A percentile compares a stretch with the other conserved stretches of the same genome.
Conservation (phyloP, 2,329 filamentous ascomycete species). For the Periglandula ipomoeae region DNA sequence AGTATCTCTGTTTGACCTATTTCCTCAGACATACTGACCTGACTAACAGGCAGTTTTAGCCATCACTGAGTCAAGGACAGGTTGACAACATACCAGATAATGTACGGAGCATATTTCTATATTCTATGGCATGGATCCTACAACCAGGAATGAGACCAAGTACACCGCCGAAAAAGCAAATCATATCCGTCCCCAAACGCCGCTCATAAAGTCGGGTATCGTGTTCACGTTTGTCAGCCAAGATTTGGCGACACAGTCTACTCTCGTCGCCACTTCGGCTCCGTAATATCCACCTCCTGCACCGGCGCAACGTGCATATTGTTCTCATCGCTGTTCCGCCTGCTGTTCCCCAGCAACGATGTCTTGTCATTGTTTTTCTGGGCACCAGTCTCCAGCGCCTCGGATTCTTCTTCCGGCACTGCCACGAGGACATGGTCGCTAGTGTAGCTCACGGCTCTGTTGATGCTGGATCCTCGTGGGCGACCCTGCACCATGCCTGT, state of each 20-base stretch:
- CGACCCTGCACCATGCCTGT: constrained; percentile 11
- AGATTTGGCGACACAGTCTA: too few relatives aligned
- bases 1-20: too few relatives aligned
- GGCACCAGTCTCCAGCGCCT: constrained; percentile 3
- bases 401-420: constrained; percentile 30
- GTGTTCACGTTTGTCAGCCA: too few relatives aligned
- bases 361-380: constrained; percentile 6
- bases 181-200: neutral
- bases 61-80: too few relatives aligned
- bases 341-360: constrained; percentile 12
- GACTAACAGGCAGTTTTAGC: too few relatives aligned
- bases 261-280: constrained; percentile 17
- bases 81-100: too few relatives aligned
- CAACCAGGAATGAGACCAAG: too few relatives aligned
- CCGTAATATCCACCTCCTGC: constrained; percentile 18
- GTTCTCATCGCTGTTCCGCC: constrained; percentile 14
- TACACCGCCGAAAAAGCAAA: neutral
- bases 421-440: constrained; percentile 28
- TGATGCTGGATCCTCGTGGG: constrained; percentile 18
- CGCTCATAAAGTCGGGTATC: too few relatives aligned
- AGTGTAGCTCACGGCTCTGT: constrained; percentile 24
- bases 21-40: too few relatives aligned
- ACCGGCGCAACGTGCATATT: neutral
- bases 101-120: too few relatives aligned
- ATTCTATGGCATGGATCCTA: neutral